These are phyloP conservation scores for Solanum hybrid DNA, from an alignment of 305 asterid genomes.

Conservation along the genomic window DNA sequence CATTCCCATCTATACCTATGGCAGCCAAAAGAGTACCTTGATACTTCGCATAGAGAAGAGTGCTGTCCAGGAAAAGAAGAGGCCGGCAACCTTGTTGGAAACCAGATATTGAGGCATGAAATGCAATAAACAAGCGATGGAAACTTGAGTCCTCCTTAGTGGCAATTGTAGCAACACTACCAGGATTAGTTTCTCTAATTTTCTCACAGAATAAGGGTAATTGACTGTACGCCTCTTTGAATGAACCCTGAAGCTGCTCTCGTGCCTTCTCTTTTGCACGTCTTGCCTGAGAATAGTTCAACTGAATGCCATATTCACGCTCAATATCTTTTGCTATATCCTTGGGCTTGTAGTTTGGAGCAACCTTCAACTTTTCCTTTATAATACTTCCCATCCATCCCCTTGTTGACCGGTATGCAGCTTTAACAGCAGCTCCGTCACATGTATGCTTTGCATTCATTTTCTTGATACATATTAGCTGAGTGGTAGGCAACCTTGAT, in stretches of 20 bases:
- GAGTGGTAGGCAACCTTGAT: slow-evolving; percentile 20
- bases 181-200: slow-evolving; percentile 19
- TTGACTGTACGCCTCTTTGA: slow-evolving; percentile 16
- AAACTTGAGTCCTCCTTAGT: slow-evolving; percentile 25
- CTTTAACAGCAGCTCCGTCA: slow-evolving; percentile 10
- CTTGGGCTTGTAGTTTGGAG: slow-evolving; percentile 15
- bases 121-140: slow-evolving; percentile 19
- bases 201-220: slow-evolving; percentile 18
- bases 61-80: slow-evolving; percentile 17
- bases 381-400: slow-evolving; percentile 18
- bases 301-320: slow-evolving; percentile 18
- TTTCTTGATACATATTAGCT: slow-evolving; percentile 14
- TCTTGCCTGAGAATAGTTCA: slow-evolving; percentile 16
- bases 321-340: slow-evolving; percentile 16
- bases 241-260: slow-evolving; percentile 18
- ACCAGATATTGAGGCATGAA: slow-evolving; percentile 21
- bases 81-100: slow-evolving; percentile 18
- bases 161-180: slow-evolving; percentile 18
- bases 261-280: slow-evolving; percentile 18
- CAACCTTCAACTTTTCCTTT: slow-evolving; percentile 12
- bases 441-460: slow-evolving; percentile 11
- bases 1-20: slow-evolving; percentile 20
- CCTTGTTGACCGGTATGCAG: slow-evolving; percentile 12
- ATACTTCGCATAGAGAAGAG: slow-evolving; percentile 16
- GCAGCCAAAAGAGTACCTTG: slow-evolving; percentile 21